phyloP scores from a whole-genome alignment of 805 yeast genomes.

The Nakazawaea ishiwadae region DNA sequence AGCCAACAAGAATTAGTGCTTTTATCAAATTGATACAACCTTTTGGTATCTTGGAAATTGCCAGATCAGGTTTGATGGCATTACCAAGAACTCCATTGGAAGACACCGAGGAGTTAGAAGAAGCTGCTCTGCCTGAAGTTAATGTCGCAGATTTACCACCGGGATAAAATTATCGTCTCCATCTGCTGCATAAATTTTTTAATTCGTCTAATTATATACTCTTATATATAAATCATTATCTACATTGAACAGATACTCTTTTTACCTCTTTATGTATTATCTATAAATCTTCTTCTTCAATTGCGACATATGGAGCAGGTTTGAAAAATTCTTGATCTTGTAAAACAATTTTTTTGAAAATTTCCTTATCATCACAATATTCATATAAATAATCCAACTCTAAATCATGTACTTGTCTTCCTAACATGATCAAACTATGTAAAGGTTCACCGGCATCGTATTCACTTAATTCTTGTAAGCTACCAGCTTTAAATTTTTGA shows the following conservation, averaged over 20 bases:
- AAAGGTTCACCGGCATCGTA: constrained; percentile 94
- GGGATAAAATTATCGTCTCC: too few relatives aligned
- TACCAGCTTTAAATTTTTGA: constrained; percentile 81
- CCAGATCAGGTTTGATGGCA: constrained; percentile 98
- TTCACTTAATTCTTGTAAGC: constrained; percentile 67
- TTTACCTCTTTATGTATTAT: background rate
- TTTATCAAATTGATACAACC: constrained; percentile 90
- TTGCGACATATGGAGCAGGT: constrained; percentile 65
- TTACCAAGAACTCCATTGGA: constrained; percentile 92
- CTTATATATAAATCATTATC: background rate
- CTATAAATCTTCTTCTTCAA: constrained; percentile 28
- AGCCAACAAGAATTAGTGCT: constrained; percentile 84
- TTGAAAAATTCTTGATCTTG: constrained; percentile 68
- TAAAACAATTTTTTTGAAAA: constrained; percentile 41
- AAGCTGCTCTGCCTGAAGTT: constrained; percentile 53
- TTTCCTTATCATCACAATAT: constrained; percentile 59
- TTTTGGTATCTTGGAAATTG: constrained; percentile 93
- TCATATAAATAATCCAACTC: constrained; percentile 82
- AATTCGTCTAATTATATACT: too few relatives aligned
- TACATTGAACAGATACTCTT: constrained; percentile 2
- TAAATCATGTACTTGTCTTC: constrained; percentile 90
- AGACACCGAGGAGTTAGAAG: constrained; percentile 38
- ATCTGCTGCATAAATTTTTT: too few relatives aligned
- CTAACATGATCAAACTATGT: constrained; percentile 86
- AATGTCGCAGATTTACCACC: constrained; percentile 93